Evolutionary conservation across 2,329 filamentous ascomycete species (phyloP), one percentile per base, ranked within the genome.

Genomic region (Gliomastix tumulicola): DNA sequence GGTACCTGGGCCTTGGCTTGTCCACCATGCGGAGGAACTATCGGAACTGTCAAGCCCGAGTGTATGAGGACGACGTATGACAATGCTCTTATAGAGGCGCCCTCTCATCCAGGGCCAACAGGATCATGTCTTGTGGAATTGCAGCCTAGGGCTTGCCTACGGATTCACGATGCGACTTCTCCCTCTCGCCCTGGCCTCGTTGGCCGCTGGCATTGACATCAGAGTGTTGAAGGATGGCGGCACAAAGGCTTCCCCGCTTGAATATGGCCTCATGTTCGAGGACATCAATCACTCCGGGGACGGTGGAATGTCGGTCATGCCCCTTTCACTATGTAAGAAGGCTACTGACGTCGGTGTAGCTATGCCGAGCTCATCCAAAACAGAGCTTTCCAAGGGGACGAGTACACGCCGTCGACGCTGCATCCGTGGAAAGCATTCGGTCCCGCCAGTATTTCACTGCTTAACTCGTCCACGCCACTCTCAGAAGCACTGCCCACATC

Each of bases 321-420:
- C 7, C 17, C 6, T 20, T 30, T 15, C 15, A 9, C 15, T 13
- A 15, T 16, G 10, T 28, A 28, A 8, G 17, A 18, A 16, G 12
- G 9, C 13, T 9, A 7, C 34, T 36, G 15, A 36, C 10, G 10
- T 18, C n/a, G n/a, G 8, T 9, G 7, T 19, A 30, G 21, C 25
- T 37, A 37, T 22, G 35, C 15, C 16, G 35, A 37, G 22, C 15
- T 37, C 15, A 37, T 37, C 25, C 35, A 18, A 19, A 37, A 37
- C 27, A 25, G 35, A 13, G 35, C 35, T 11, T 37, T 37, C 28
- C 35, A 37, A 27, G 35, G 35, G 15, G 25, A 20, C 8, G 15
- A 19, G 23, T 31, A 32, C 35, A 36, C 13, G 19, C 15, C 21
- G 16, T 17, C 34, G 21, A 36, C 34, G 7, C 32, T 34, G 16